These are phyloP conservation scores for Colletotrichum sp. DNA, from an alignment of 2,329 filamentous ascomycete genomes.

Conservation along the genomic window DNA sequence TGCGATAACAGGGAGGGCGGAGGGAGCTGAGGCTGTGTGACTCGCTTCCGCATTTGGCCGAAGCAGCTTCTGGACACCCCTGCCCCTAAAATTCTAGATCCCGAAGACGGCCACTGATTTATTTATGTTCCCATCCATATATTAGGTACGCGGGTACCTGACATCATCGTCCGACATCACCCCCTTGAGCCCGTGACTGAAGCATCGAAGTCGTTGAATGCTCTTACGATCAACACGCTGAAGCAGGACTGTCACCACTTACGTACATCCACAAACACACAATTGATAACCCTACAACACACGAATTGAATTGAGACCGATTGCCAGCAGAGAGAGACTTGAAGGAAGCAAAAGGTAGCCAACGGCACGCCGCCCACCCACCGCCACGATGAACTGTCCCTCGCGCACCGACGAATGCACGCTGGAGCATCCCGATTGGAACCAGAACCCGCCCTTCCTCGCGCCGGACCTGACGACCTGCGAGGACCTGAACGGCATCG, in stretches of 20 bases:
- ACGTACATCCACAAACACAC: not conserved
- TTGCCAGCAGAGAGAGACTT: not conserved
- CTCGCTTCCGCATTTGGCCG: slow-evolving; percentile 22
- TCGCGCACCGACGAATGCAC: slow-evolving; percentile 57
- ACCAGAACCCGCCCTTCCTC: slow-evolving; percentile 57
- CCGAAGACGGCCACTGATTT: not conserved
- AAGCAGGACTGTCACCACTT: not conserved
- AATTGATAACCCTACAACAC: not conserved
- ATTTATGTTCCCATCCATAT: slow-evolving; percentile 1
- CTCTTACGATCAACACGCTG: not conserved
- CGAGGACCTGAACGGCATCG: slow-evolving; percentile 60
- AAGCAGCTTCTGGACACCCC: not conserved
- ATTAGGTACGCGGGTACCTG: slow-evolving; percentile 4
- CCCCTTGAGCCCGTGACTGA: not conserved
- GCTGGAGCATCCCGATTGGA: slow-evolving; percentile 53
- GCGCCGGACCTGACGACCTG: slow-evolving; percentile 55
- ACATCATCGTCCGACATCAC: slow-evolving; percentile 2
- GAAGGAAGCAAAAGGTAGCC: not conserved
- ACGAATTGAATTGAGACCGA: not conserved
- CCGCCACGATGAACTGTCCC: slow-evolving; percentile 55
- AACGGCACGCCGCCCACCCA: not conserved
- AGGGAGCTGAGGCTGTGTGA: not conserved
- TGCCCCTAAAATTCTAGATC: slow-evolving; percentile 6
- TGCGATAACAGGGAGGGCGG: not conserved
- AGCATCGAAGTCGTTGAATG: not conserved